Conservation (phyloP, 169 alveolate genomes). For the Plasmodium berghei region DNA sequence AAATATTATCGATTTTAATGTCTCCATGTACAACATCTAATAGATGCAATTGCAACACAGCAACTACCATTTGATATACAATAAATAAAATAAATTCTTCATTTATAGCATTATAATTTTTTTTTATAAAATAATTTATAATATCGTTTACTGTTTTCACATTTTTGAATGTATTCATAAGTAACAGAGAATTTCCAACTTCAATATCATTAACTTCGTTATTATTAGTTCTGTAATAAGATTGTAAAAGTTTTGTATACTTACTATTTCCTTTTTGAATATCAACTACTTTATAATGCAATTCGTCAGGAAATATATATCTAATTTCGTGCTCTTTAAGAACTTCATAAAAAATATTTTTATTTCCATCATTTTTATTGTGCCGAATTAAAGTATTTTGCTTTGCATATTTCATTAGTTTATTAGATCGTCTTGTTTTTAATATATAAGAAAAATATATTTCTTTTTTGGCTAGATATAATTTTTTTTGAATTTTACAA, state of each 20-base stretch:
- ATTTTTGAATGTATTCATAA: conserved; percentile 48
- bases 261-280: background rate
- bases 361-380: background rate
- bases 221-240: background rate
- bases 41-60: conserved; percentile 49
- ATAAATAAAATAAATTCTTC: conserved; percentile 60
- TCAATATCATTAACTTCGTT: background rate
- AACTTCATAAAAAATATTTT: conserved; percentile 39
- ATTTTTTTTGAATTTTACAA: conserved; percentile 58
- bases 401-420: conserved; percentile 19
- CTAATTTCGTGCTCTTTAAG: conserved; percentile 11
- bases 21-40: conserved; percentile 70
- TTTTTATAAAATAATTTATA: conserved; percentile 32
- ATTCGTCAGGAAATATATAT: conserved; percentile 70
- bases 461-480: conserved; percentile 63
- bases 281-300: conserved; percentile 25
- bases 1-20: conserved; percentile 64
- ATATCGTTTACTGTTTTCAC: conserved; percentile 54
- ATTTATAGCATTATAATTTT: conserved; percentile 28
- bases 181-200: conserved; percentile 21
- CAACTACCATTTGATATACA: conserved; percentile 43
- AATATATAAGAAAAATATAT: conserved; percentile 66
- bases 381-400: background rate
- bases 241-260: background rate
- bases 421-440: conserved; percentile 26